Conservation (phyloP, 1,284 basidiomycete species). For the Wolfiporia cocos region DNA sequence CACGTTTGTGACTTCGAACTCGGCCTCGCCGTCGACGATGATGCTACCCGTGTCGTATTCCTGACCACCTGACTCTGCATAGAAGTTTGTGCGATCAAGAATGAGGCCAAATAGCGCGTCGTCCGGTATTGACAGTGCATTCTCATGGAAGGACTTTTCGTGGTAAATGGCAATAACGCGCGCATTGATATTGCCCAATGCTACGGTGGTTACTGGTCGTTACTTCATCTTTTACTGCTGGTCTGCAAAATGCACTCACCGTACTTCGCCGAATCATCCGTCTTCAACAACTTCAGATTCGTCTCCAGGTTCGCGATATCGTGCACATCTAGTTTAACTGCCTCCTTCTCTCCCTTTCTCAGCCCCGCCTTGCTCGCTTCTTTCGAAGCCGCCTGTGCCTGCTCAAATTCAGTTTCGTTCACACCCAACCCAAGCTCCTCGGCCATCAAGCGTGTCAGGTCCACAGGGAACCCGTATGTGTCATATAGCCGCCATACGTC, state of each 20-base stretch:
- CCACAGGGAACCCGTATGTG: slow-evolving; percentile 97
- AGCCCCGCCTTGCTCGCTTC: slow-evolving; percentile 83
- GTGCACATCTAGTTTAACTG: slow-evolving; percentile 93
- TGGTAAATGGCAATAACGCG: slow-evolving; percentile 86
- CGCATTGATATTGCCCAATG: slow-evolving; percentile 70
- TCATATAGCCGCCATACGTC: slow-evolving; percentile 99
- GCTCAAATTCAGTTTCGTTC: slow-evolving; percentile 88
- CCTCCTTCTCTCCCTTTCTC: slow-evolving; percentile 65
- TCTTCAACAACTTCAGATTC: slow-evolving; percentile 81
- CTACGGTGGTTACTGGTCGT: slow-evolving; percentile 37
- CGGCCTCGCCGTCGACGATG: slow-evolving; percentile 85
- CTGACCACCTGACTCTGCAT: slow-evolving; percentile 96
- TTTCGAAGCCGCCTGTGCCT: slow-evolving; percentile 84
- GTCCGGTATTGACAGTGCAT: slow-evolving; percentile 61
- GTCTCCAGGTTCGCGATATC: slow-evolving; percentile 87
- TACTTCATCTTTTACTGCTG: no score
- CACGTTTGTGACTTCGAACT: slow-evolving; percentile 92
- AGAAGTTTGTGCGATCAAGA: slow-evolving; percentile 95
- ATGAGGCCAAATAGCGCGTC: slow-evolving; percentile 78
- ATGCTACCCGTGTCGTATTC: slow-evolving; percentile 96
- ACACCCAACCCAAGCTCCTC: slow-evolving; percentile 86
- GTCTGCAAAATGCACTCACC: slow-evolving; percentile 42
- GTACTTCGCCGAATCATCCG: slow-evolving; percentile 90
- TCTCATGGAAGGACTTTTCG: slow-evolving; percentile 69
- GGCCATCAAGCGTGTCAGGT: slow-evolving; percentile 96